Evolutionary conservation across 2,329 filamentous ascomycete species (phyloP).

Genomic region (Curvularia eragrostidis): DNA sequence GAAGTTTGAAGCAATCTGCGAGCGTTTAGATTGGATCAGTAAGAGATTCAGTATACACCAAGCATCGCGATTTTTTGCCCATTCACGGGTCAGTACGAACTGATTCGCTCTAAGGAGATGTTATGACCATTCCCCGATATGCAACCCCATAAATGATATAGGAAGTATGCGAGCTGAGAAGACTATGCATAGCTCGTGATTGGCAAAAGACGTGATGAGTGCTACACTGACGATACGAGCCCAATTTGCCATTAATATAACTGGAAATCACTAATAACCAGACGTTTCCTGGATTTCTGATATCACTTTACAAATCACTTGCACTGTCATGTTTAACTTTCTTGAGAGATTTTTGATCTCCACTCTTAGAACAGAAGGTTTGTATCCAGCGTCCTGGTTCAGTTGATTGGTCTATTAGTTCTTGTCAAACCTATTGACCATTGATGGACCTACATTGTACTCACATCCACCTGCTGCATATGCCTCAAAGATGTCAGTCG

Average conservation of each 20-base stretch:
- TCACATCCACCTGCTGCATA: too few relatives aligned
- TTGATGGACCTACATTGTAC: too few relatives aligned
- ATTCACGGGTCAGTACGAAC: neutral
- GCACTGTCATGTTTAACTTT: too few relatives aligned
- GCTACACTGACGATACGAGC: neutral
- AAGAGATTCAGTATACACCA: neutral
- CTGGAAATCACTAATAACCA: neutral
- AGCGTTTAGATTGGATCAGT: neutral
- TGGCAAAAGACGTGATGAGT: neutral
- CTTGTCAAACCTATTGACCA: too few relatives aligned
- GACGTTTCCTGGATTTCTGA: too few relatives aligned
- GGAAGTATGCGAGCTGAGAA: neutral
- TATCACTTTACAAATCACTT: too few relatives aligned
- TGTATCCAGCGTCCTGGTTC: too few relatives aligned
- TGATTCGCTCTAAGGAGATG: too few relatives aligned
- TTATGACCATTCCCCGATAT: neutral
- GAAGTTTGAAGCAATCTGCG: neutral
- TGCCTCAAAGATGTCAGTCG: too few relatives aligned
- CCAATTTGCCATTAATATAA: neutral
- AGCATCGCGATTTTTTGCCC: neutral
- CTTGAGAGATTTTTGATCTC: too few relatives aligned
- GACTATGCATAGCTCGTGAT: neutral
- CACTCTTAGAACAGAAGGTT: too few relatives aligned
- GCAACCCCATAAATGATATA: neutral
- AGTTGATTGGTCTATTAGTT: too few relatives aligned